phyloP scores from a whole-genome alignment of 345 rosid genomes.

The Microcos paniculata region DNA sequence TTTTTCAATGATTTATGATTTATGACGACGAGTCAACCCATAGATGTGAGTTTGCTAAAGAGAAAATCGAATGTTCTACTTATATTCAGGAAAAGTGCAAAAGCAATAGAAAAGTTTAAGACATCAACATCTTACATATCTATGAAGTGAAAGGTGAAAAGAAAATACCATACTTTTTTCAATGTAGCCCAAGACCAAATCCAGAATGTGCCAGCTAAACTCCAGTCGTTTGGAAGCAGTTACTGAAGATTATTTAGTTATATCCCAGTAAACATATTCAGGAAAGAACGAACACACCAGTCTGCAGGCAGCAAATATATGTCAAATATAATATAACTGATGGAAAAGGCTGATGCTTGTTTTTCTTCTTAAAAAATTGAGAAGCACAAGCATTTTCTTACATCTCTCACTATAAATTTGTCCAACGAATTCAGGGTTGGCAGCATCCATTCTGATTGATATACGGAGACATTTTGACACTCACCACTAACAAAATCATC shows the following conservation, averaged over 20 bases:
- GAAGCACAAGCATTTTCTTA: slow-evolving; percentile 25
- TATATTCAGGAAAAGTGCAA: not conserved
- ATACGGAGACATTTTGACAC: slow-evolving; percentile 21
- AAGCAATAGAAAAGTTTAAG: not conserved
- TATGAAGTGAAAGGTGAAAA: not conserved
- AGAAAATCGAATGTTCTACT: not conserved
- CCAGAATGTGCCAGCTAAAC: not conserved
- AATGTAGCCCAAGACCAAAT: not conserved
- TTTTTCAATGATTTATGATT: no score
- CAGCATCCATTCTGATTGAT: slow-evolving; percentile 57
- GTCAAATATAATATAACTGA: not conserved
- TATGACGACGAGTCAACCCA: no score
- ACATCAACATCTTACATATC: not conserved
- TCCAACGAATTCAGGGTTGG: slow-evolving; percentile 50
- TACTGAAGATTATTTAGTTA: not conserved
- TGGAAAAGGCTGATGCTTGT: not conserved
- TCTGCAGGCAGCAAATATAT: not conserved
- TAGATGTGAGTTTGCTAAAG: not conserved
- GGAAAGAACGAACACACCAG: not conserved
- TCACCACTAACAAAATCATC: slow-evolving; percentile 27
- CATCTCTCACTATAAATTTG: slow-evolving; percentile 54
- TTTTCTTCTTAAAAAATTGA: not conserved
- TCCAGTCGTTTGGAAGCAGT: not conserved
- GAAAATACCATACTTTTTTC: not conserved
- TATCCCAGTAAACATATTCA: not conserved